Conservation (phyloP, 2,329 filamentous ascomycete species). For the Calonectria pteridis region DNA sequence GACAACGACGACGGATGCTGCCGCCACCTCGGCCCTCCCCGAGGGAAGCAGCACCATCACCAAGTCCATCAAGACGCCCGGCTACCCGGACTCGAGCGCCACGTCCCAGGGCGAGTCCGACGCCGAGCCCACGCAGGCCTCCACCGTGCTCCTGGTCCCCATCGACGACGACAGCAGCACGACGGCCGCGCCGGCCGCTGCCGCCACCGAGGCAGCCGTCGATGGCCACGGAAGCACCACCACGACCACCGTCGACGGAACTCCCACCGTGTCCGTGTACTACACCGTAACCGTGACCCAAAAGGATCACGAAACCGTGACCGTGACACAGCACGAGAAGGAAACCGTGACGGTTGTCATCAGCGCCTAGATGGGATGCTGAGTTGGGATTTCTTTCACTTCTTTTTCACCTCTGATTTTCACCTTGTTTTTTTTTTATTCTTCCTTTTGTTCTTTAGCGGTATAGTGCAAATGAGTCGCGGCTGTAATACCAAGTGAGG, state of each 20-base stretch:
- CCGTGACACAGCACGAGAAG: slow-evolving; percentile 42
- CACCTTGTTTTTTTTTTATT: not conserved
- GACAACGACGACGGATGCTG: not conserved
- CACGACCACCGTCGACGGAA: slow-evolving; percentile 46
- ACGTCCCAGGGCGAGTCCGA: not conserved
- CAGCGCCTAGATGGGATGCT: slow-evolving; percentile 34
- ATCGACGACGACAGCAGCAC: slow-evolving; percentile 37
- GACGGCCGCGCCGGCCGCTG: slow-evolving; percentile 17
- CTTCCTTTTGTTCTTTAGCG: not conserved
- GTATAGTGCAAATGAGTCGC: not conserved
- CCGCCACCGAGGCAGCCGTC: slow-evolving; percentile 21
- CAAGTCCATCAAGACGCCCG: slow-evolving; percentile 44
- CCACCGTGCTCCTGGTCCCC: slow-evolving; percentile 45
- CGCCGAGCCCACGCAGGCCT: slow-evolving; percentile 27
- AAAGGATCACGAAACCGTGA: slow-evolving; percentile 42
- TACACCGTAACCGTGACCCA: slow-evolving; percentile 54
- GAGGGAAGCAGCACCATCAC: slow-evolving; percentile 39
- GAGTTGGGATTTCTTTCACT: not conserved
- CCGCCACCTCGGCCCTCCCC: slow-evolving; percentile 21
- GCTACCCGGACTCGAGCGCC: slow-evolving; percentile 24
- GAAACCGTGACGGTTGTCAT: slow-evolving; percentile 50
- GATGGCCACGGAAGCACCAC: slow-evolving; percentile 33
- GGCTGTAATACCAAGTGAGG: slow-evolving; percentile 14
- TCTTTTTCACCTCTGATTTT: too few relatives aligned
- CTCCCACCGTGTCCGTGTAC: slow-evolving; percentile 52